Evolutionary conservation across 306 rosid species (phyloP), one percentile per base, ranked within the genome.

Genomic region (Quillaja saponaria): DNA sequence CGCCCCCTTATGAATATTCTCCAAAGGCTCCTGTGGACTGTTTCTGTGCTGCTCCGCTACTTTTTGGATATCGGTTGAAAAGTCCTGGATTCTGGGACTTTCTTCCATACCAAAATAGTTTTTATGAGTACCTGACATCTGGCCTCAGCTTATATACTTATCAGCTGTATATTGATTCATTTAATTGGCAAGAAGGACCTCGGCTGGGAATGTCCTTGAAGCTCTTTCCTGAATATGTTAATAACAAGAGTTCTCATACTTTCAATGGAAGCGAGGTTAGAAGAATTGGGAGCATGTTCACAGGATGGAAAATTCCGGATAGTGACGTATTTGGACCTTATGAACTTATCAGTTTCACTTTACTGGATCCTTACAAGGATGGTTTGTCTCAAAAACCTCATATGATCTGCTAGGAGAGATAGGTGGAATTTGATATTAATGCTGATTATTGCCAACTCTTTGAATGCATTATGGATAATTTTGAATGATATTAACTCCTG

Each of bases 81-180:
- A 90, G 99, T 85, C 99, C 99, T 2, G 95, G 87, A 51, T 90
- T 90, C 80, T 58, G 71, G 13, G 78, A 82, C 62, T 87, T 94
- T 65, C 46, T 0, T 48, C 85, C 97, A 34, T 94, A 58, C 70
- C 41, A 14, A 71, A 7, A 7, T 19, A 14, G 1, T 1, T 94
- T 85, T 72, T 61, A 76, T 64, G 0, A 13, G 12, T 81, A 81
- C 69, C 62, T 94, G 75, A 77, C 86, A 40, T 0, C 28, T 45
- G 85, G 79, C 72, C 83, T 90, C 49, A 0, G 0, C 10, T 44
- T 94, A 69, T 10, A 18, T 21, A 55, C 12, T 15, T 39, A 72
- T 69, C 99, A 94, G 73, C 75, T 94, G 55, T 69, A 80, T 54
- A 63, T 85, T 78, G 61, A 16, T 50, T 63, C 67, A 4, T 72